These are phyloP conservation scores for Alternaria sp. DNA, from an alignment of 2,329 filamentous ascomycete genomes.

Conservation along the genomic window DNA sequence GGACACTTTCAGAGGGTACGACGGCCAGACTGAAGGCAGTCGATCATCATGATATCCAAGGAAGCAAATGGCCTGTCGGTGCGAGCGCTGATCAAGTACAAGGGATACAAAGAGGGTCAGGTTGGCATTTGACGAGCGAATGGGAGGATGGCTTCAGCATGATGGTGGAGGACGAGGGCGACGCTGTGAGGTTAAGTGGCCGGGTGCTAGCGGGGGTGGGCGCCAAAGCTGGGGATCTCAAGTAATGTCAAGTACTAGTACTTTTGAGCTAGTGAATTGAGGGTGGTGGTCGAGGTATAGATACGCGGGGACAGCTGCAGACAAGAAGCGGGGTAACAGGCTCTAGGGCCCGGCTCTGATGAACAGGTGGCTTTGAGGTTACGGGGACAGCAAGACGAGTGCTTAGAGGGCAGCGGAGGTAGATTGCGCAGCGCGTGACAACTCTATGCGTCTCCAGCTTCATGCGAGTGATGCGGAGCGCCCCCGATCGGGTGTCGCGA, in stretches of 20 bases:
- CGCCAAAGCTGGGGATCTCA: slow-evolving; percentile 21
- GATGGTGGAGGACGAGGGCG: slow-evolving; percentile 44
- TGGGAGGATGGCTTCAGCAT: slow-evolving; percentile 36
- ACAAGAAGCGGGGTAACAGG: slow-evolving; percentile 50
- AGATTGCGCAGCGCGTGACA: slow-evolving; percentile 45
- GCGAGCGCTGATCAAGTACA: slow-evolving; percentile 52
- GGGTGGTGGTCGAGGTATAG: slow-evolving; percentile 30
- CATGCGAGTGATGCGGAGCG: slow-evolving; percentile 40
- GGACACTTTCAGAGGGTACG: slow-evolving; percentile 41
- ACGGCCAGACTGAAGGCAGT: slow-evolving; percentile 42
- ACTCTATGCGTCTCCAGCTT: slow-evolving; percentile 33
- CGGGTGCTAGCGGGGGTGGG: slow-evolving; percentile 42
- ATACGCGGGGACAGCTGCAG: slow-evolving; percentile 39
- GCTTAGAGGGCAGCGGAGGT: slow-evolving; percentile 35
- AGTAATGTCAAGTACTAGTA: slow-evolving; percentile 43
- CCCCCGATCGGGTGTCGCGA: slow-evolving; percentile 35
- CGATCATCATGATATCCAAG: slow-evolving; percentile 51
- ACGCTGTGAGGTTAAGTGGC: slow-evolving; percentile 41
- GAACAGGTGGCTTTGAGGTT: slow-evolving; percentile 49
- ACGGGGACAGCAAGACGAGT: slow-evolving; percentile 40
- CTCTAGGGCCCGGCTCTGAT: slow-evolving; percentile 37
- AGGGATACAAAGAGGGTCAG: slow-evolving; percentile 50
- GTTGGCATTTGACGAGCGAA: slow-evolving; percentile 47
- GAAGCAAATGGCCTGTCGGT: slow-evolving; percentile 45
- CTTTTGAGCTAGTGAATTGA: slow-evolving; percentile 18